phyloP scores from a whole-genome alignment of 352 stramenopile species.

The Phytopythium aichiense region DNA sequence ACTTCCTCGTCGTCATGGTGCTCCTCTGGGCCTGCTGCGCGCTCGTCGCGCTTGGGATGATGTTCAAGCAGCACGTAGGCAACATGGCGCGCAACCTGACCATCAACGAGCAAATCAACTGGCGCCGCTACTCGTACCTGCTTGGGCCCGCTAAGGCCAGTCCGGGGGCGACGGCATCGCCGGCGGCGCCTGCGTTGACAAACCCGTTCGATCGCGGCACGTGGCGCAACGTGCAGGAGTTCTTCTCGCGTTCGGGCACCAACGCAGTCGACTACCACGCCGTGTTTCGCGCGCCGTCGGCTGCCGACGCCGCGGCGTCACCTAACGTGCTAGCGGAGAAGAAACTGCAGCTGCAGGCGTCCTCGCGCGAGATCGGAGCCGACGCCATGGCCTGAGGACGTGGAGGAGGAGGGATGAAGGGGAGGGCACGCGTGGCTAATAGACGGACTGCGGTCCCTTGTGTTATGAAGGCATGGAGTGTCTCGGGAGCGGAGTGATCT shows the following conservation, averaged over 20 bases:
- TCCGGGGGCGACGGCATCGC: not conserved
- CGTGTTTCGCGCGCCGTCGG: constrained; percentile 24
- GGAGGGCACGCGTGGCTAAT: not conserved
- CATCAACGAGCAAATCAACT: constrained; percentile 85
- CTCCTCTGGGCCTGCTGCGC: constrained; percentile 46
- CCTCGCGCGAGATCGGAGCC: not conserved
- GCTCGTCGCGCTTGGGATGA: constrained; percentile 46
- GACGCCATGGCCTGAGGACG: not conserved
- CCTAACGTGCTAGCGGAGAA: not conserved
- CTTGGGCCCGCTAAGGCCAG: constrained; percentile 9
- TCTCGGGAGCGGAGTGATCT: too few relatives aligned
- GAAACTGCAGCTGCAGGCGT: constrained; percentile 4
- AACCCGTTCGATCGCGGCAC: constrained; percentile 49
- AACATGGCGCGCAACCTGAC: constrained; percentile 72
- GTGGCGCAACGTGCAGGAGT: constrained; percentile 40
- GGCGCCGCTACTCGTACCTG: constrained; percentile 71
- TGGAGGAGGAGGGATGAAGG: not conserved
- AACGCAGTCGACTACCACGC: constrained; percentile 38
- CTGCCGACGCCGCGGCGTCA: not conserved
- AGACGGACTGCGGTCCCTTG: constrained; percentile 1
- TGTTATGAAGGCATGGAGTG: not conserved
- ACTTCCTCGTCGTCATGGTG: constrained; percentile 63
- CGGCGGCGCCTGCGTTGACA: constrained; percentile 9
- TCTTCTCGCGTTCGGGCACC: constrained; percentile 33
- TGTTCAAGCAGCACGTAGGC: constrained; percentile 61